Percentiles rank a stretch among this genome's conserved stretches.
phyloP scores from a whole-genome alignment of 441 rosid genomes.

The Pelargonium myrrhifolium region DNA sequence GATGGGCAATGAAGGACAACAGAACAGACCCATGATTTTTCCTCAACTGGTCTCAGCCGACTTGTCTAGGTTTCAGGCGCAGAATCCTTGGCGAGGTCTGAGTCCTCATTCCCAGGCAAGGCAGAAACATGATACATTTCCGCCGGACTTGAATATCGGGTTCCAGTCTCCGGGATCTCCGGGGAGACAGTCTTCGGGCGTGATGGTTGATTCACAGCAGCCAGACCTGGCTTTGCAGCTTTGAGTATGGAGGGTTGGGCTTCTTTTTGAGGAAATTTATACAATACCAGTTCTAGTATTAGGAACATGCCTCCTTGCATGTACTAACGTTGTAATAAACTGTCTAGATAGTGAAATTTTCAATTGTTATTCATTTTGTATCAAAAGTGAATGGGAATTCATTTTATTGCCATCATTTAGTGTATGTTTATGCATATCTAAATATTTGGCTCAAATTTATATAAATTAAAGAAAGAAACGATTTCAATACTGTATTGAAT shows the following conservation, averaged over 20 bases:
- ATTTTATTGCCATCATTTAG: too few relatives aligned
- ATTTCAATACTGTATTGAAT: too few relatives aligned
- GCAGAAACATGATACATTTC: slow-evolving; percentile 58
- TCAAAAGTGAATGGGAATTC: too few relatives aligned
- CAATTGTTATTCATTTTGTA: too few relatives aligned
- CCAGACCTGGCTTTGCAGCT: slow-evolving; percentile 93
- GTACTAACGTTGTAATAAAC: background rate
- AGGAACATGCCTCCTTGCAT: background rate
- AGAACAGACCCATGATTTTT: slow-evolving; percentile 41
- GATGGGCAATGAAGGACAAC: slow-evolving; percentile 39
- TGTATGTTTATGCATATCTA: too few relatives aligned
- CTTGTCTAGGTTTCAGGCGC: slow-evolving; percentile 51
- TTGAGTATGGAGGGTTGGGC: slow-evolving; percentile 16
- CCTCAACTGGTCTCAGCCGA: slow-evolving; percentile 52
- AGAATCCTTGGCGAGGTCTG: slow-evolving; percentile 53
- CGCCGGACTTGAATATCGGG: slow-evolving; percentile 84
- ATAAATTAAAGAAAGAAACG: too few relatives aligned
- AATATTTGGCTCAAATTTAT: too few relatives aligned
- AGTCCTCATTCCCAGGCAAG: slow-evolving; percentile 48
- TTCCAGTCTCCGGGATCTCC: slow-evolving; percentile 91
- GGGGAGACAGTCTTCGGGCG: slow-evolving; percentile 61
- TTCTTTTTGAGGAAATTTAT: background rate
- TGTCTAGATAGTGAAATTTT: too few relatives aligned
- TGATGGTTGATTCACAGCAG: slow-evolving; percentile 68
- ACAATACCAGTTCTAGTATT: background rate